Evolutionary conservation across 768 basidiomycete genomes (phyloP), one percentile per base, ranked within the genome.

Genomic region (Coprinopsis marcescibilis): DNA sequence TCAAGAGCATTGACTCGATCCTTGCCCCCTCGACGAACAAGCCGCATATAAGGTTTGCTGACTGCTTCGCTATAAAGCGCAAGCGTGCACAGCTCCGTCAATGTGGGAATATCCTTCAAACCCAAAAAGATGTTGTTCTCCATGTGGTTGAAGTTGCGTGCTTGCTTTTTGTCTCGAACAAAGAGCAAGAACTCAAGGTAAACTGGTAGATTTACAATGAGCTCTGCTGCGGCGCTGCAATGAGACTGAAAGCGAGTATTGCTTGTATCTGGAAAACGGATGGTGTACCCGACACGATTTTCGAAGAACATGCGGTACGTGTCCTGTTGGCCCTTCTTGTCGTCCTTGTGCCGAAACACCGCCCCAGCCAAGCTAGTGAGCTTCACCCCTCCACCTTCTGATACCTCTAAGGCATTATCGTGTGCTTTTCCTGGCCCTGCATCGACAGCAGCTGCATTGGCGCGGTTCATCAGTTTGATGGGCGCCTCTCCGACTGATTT

Each of bases 271-370:
- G 69, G 66, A 41, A 60, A 72, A 36, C 41, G 26, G 3, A 62
- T 19, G 1, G 24, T 15, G 12, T 51, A 49, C 2, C 64, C 66
- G 5, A 61, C 29, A 1, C 33, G 3, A 0, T 17, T 4, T 20
- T 63, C 55, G 29, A 65, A 61, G 36, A 45, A 64, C 12, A 47
- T 41, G 21, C 41, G 29, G 40, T 51, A 59, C 1, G 54, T 51
- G 30, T 68, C 66, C 12, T 62, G 58, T 13, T 63, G 54, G 21
- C 69, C 68, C 39, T 64, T 64, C 48, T 66, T 69, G 34, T 66
- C 56, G 30, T 66, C 64, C 51, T 66, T 66, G 57, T 70, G 49
- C 29, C 60, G 56, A 40, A 69, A 61, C 13, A 70, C 45, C 0
- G 56, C 45, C 0, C 70, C 67, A 3, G 60, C 56, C n/a, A 67